A percentile compares a stretch with the other conserved stretches of the same genome.
These are phyloP conservation scores for Ophiostoma sp. DNA, from an alignment of 2,329 filamentous ascomycete genomes.

Conservation along the genomic window DNA sequence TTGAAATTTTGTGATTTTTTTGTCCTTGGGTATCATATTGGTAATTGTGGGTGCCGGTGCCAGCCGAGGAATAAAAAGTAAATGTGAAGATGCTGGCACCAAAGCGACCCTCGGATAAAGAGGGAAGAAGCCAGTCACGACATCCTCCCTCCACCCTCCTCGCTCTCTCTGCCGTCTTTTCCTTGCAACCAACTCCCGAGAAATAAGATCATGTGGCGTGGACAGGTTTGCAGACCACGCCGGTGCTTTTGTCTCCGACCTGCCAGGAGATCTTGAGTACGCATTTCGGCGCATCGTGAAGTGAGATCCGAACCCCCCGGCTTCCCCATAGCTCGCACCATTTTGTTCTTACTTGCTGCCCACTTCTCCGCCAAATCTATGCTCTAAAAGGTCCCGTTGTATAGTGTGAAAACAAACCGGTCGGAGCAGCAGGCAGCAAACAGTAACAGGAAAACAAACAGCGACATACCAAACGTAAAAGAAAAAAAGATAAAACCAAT, in stretches of 20 bases:
- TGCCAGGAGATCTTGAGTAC: not conserved
- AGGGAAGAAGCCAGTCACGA: slow-evolving; percentile 1
- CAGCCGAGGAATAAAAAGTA: not conserved
- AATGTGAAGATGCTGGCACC: slow-evolving; percentile 1
- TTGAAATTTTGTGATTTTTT: slow-evolving; percentile 18
- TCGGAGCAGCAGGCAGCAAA: slow-evolving; percentile 3
- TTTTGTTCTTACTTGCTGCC: slow-evolving; percentile 10
- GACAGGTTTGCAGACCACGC: not conserved
- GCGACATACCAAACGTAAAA: slow-evolving; percentile 13
- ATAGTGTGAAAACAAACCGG: not conserved
- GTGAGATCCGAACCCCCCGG: not conserved
- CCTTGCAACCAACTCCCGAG: not conserved
- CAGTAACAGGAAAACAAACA: slow-evolving; percentile 7
- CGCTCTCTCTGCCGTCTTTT: not conserved
- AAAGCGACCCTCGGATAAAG: not conserved
- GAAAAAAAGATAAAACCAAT: not conserved
- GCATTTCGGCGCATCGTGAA: slow-evolving; percentile 13
- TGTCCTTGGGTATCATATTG: slow-evolving; percentile 19
- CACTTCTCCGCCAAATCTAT: not conserved
- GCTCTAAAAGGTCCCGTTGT: slow-evolving; percentile 10
- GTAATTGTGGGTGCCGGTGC: slow-evolving; percentile 9
- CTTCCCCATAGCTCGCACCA: not conserved
- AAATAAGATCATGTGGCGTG: not conserved
- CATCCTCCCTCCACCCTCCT: not conserved
- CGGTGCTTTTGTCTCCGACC: too few species aligned